A percentile compares a stretch with the other conserved stretches of the same genome.
Evolutionary conservation across 176 grass and related monocot genomes (phyloP).

Genomic region (Carex myosuroides): DNA sequence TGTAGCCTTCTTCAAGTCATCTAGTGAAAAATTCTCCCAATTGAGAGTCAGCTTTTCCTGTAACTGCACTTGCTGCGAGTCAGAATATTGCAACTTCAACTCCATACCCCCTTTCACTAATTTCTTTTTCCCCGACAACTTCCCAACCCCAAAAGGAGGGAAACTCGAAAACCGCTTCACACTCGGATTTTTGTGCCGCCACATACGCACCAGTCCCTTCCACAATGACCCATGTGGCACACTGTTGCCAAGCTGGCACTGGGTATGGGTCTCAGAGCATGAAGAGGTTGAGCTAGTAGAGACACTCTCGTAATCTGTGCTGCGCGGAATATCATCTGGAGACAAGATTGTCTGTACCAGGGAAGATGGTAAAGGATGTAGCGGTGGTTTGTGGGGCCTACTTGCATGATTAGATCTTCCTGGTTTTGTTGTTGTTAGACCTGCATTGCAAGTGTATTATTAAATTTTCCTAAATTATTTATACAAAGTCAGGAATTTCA

Average conservation of each 20-base stretch:
- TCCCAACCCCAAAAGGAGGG: conserved; percentile 13
- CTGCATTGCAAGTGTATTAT: neutral
- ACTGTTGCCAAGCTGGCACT: neutral
- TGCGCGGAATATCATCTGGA: neutral
- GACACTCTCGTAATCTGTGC: conserved; percentile 3
- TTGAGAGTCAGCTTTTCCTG: conserved; percentile 4
- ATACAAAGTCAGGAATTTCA: neutral
- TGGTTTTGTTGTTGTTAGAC: neutral
- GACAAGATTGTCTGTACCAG: neutral
- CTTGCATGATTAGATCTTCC: neutral
- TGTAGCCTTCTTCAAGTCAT: conserved; percentile 49
- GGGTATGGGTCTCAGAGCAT: conserved; percentile 4
- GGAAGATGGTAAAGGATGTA: neutral
- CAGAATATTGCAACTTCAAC: neutral
- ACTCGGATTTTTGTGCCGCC: conserved; percentile 26
- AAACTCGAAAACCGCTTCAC: conserved; percentile 28
- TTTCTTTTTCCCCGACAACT: conserved; percentile 28
- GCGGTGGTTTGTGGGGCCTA: neutral
- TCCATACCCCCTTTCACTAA: conserved; percentile 11
- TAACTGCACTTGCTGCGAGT: neutral
- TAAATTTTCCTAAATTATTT: neutral
- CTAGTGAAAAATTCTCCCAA: conserved; percentile 45
- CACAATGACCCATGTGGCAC: conserved; percentile 13
- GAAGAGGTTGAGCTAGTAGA: conserved; percentile 23
- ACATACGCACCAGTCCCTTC: conserved; percentile 34